A percentile compares a stretch with the other conserved stretches of the same genome.
Evolutionary conservation across 805 yeast species (phyloP).

Genomic region (Wickerhamiella galacta): DNA sequence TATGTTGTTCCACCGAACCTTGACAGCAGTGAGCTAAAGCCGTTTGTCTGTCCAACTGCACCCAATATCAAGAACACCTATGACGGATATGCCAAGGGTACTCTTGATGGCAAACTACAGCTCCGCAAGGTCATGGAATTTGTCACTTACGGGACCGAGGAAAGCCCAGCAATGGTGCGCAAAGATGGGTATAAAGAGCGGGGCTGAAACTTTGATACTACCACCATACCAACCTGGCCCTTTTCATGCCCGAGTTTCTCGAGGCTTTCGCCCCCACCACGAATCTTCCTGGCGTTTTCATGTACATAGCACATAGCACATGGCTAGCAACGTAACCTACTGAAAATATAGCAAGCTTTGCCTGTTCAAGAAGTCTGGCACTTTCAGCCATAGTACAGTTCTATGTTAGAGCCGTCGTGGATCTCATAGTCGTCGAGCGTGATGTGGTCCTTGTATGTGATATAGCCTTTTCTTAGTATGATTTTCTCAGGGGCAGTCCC

Average conservation of each 20-base stretch:
- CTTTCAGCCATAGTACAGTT: constrained; percentile 52
- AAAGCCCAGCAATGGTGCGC: constrained; percentile 16
- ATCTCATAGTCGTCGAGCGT: constrained; percentile 88
- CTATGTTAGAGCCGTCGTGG: constrained; percentile 76
- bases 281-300: no score
- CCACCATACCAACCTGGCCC: no score
- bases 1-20: constrained; percentile 59
- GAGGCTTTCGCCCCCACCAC: no score
- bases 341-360: no score
- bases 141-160: constrained; percentile 45
- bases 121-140: constrained; percentile 58
- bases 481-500: constrained; percentile 52
- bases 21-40: constrained; percentile 32
- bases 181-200: constrained; percentile 16
- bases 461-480: constrained; percentile 71
- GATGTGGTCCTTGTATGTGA: constrained; percentile 74
- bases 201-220: no score
- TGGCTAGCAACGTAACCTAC: no score
- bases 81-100: constrained; percentile 47
- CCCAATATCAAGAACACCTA: constrained; percentile 55
- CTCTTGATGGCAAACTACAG: constrained; percentile 57
- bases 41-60: constrained; percentile 59
- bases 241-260: no score
- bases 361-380: no score
- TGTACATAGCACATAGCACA: no score